Evolutionary conservation across 2,329 filamentous ascomycete species (phyloP).

Genomic region (Fusarium sp.): DNA sequence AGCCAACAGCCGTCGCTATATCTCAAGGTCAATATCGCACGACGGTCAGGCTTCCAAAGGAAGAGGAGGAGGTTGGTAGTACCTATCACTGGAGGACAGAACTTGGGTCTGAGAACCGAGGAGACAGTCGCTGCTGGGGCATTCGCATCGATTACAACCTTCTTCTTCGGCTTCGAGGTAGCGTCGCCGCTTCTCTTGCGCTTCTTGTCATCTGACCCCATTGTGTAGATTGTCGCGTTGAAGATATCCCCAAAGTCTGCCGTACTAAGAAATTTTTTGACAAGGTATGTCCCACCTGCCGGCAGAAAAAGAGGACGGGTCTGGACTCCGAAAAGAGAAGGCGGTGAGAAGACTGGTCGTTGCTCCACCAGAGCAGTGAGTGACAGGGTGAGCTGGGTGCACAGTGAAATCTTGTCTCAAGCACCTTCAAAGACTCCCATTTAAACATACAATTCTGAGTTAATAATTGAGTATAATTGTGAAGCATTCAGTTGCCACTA

Average conservation of each 20-base stretch:
- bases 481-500: too few species aligned
- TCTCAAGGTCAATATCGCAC: conserved; percentile 42
- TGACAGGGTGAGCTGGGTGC: background rate
- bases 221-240: conserved; percentile 42
- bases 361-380: background rate
- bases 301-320: background rate
- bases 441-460: too few species aligned
- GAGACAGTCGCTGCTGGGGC: conserved; percentile 59
- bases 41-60: background rate
- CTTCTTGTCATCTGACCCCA: conserved; percentile 57
- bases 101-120: conserved; percentile 59
- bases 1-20: conserved; percentile 53
- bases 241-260: conserved; percentile 5
- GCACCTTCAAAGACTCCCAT: background rate
- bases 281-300: background rate
- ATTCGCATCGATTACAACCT: conserved; percentile 62
- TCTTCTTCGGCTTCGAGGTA: conserved; percentile 62
- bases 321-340: background rate
- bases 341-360: background rate
- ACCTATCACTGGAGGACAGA: conserved; percentile 68
- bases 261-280: conserved; percentile 48
- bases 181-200: conserved; percentile 64
- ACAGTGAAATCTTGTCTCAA: background rate
- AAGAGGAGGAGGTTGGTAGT: conserved; percentile 51
- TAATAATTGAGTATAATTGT: too few species aligned